Evolutionary conservation across 768 basidiomycete genomes (phyloP).

Genomic region (Boletus rufocinnamomeus): DNA sequence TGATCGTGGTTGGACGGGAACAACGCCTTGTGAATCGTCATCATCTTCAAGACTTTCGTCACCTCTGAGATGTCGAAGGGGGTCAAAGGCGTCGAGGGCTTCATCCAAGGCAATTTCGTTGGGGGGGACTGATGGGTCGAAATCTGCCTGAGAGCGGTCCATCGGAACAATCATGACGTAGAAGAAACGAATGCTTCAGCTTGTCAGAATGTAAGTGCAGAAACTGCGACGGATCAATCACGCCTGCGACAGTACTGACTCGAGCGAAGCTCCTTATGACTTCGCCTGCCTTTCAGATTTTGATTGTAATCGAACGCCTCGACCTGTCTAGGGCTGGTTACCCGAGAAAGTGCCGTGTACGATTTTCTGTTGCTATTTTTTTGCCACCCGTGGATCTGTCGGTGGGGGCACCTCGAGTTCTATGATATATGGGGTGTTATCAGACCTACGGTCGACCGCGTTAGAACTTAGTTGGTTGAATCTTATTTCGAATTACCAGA

Average conservation of each 20-base stretch:
- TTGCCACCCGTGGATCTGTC: background rate
- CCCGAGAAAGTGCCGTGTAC: background rate
- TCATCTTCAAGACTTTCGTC: slow-evolving; percentile 34
- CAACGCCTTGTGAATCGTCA: slow-evolving; percentile 32
- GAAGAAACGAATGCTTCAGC: background rate
- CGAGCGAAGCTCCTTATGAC: background rate
- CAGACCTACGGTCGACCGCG: background rate
- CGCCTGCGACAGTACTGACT: background rate
- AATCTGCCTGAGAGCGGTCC: background rate
- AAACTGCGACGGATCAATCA: background rate
- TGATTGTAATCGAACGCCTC: background rate
- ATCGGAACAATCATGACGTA: slow-evolving; percentile 9
- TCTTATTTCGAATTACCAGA: background rate
- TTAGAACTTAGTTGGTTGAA: background rate
- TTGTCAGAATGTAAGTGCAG: background rate
- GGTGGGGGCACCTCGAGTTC: background rate
- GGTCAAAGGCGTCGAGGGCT: slow-evolving; percentile 54
- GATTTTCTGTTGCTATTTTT: background rate
- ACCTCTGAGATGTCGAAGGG: slow-evolving; percentile 60
- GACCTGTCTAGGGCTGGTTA: background rate
- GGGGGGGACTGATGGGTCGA: slow-evolving; percentile 16
- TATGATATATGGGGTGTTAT: background rate
- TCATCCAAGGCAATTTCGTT: slow-evolving; percentile 53
- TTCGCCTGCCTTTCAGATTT: background rate
- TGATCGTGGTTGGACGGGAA: slow-evolving; percentile 58